These are phyloP conservation scores for Xerocomus potaroensis DNA, from an alignment of 768 basidiomycete genomes.

Conservation along the genomic window DNA sequence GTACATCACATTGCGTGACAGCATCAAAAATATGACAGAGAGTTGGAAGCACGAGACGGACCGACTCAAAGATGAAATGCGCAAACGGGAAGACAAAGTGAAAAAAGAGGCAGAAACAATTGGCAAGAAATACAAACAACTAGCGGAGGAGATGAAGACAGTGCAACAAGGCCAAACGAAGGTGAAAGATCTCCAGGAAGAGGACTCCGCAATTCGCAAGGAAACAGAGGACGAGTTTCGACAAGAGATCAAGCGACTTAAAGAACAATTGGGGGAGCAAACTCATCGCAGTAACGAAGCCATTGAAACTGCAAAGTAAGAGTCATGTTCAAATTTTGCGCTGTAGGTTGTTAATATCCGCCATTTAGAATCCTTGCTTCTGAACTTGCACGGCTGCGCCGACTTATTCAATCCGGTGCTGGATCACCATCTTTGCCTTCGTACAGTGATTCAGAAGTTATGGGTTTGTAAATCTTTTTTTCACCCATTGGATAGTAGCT, in stretches of 20 bases:
- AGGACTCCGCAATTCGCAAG: slow-evolving; percentile 45
- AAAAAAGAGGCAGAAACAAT: slow-evolving; percentile 62
- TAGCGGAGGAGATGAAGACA: slow-evolving; percentile 59
- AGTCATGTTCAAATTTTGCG: background rate
- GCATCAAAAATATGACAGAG: slow-evolving; percentile 66
- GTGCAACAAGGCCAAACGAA: slow-evolving; percentile 43
- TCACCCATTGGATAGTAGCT: background rate
- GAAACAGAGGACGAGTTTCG: slow-evolving; percentile 61
- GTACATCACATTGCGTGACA: slow-evolving; percentile 74
- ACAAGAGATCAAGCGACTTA: slow-evolving; percentile 52
- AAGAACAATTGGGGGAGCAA: slow-evolving; percentile 49
- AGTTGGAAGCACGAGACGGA: slow-evolving; percentile 74
- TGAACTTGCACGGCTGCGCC: slow-evolving; percentile 64
- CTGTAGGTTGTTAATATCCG: background rate
- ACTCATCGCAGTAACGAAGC: slow-evolving; percentile 55
- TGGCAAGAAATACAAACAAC: slow-evolving; percentile 62
- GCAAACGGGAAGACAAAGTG: slow-evolving; percentile 65
- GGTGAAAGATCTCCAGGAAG: slow-evolving; percentile 47
- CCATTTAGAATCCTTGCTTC: slow-evolving; percentile 47
- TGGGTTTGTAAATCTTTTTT: slow-evolving; percentile 11
- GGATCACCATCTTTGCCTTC: slow-evolving; percentile 26
- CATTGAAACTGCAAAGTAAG: slow-evolving; percentile 58
- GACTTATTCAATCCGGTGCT: slow-evolving; percentile 63
- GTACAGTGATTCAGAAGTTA: slow-evolving; percentile 8
- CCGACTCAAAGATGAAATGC: slow-evolving; percentile 68